Base-by-base conservation (phyloP, 2,329 filamentous ascomycete species). In the Rutstroemia sp. region DNA sequence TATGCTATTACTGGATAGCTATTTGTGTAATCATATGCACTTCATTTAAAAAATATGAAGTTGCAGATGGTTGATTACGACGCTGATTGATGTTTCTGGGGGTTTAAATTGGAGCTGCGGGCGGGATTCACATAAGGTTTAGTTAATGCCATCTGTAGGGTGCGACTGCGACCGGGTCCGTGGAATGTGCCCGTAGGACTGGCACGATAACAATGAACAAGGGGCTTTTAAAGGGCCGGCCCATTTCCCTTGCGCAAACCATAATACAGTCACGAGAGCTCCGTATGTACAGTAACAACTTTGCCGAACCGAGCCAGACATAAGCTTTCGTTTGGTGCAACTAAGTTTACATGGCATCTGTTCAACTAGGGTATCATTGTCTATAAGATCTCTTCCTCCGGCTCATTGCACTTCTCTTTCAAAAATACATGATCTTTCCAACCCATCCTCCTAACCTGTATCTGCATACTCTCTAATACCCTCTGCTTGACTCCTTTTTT, bases 401-500 rank as follows among this genome's bases (percentile, higher is more conserved):
- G 8, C 9, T 56, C 27, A 48, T 58, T 30, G 23, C 54, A 53
- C 17, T 48, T 57, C 50, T 67, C 66, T 52, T 62, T 61, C 48
- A 69, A 50, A 19, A 69, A 60, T 2, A 40, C 49, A 61, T 69
- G 65, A 14, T 61, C 54, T 10, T 56, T 60, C 58, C 60, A 66
- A 5, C 65, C 68, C 62, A 67, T 65, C 14, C 58, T 58, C 23
- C 67, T 73, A 2, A 85, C 74, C 66, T 90, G 87, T 19, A 89
- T 87, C 74, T 89, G 81, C 78, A 89, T 89, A 68, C 88, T 92
- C 58, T 89, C 81, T 66, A 91, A 65, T 25, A 92, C 77, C 60
- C 86, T 78, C 57, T 68, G 67, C 73, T 87, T 90, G 54, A 89
- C 74, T 60, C 53, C 55, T 16, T 54, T 61, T 39, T 60, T 44